Conservation (phyloP, 176 grass and related monocot species). For the Aegilops sharonensis region DNA sequence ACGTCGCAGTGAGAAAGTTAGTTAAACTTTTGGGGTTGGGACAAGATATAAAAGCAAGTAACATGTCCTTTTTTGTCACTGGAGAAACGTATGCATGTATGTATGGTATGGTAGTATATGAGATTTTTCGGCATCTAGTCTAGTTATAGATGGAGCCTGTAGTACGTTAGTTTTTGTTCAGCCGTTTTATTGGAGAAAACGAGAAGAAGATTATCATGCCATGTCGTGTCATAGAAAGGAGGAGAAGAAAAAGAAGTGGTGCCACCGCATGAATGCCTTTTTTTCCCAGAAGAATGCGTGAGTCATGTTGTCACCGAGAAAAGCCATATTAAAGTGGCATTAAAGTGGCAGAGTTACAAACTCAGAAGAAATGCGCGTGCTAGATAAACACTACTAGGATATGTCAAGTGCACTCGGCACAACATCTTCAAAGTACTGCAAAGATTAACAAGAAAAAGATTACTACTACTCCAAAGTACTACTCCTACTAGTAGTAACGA, state of each 20-base stretch:
- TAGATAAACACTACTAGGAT: neutral
- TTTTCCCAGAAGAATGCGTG: neutral
- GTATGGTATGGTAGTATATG: neutral
- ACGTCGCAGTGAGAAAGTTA: neutral
- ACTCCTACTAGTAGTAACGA: too few species aligned
- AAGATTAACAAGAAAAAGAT: neutral
- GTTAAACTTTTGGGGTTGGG: neutral
- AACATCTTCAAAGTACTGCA: neutral
- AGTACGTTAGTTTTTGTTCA: neutral
- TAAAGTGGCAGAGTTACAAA: neutral
- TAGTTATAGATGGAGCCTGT: neutral
- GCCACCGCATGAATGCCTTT: neutral
- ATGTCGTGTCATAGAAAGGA: neutral
- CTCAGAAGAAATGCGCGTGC: neutral
- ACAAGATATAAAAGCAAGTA: neutral
- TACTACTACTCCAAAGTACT: neutral
- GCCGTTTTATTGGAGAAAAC: neutral
- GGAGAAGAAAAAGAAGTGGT: neutral
- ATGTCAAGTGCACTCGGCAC: neutral
- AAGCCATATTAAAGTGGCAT: neutral
- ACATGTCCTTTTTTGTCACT: neutral
- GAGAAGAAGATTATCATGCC: neutral
- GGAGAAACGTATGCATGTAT: neutral
- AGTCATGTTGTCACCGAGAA: conserved; percentile 13
- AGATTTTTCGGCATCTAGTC: neutral